Conservation (phyloP, 2,329 filamentous ascomycete species). For the Albifimbria verrucaria region DNA sequence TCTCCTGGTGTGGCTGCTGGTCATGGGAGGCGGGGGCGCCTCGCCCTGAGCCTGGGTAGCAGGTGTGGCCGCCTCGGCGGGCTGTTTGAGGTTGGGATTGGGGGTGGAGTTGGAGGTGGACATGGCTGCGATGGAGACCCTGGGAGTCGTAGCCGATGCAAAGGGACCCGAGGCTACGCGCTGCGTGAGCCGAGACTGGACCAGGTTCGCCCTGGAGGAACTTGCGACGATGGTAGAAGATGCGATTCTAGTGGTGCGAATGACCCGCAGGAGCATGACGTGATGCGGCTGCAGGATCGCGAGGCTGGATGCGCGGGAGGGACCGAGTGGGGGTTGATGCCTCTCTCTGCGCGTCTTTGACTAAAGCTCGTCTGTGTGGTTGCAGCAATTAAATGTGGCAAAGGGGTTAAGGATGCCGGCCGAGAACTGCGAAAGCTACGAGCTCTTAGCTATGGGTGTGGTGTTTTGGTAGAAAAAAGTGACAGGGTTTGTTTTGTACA, state of each 20-base stretch:
- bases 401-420: too few relatives aligned
- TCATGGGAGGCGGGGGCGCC: neutral
- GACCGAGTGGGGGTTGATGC: neutral
- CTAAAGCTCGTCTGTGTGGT: too few relatives aligned
- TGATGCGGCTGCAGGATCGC: neutral
- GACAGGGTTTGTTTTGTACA: too few relatives aligned
- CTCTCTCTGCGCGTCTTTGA: too few relatives aligned
- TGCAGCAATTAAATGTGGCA: too few relatives aligned
- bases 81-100: neutral
- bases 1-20: neutral
- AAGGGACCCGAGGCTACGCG: neutral
- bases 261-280: neutral
- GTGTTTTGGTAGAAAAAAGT: too few relatives aligned
- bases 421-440: too few relatives aligned
- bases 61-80: too few relatives aligned
- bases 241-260: neutral
- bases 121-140: neutral
- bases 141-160: neutral
- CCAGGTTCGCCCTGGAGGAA: too few relatives aligned
- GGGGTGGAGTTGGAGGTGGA: neutral
- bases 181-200: neutral
- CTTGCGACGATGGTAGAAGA: too few relatives aligned
- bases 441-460: too few relatives aligned
- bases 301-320: neutral
- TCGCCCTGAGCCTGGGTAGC: too few relatives aligned